These are phyloP conservation scores for Hemileccinum rubropunctum DNA, from an alignment of 768 basidiomycete species.

Conservation along the genomic window DNA sequence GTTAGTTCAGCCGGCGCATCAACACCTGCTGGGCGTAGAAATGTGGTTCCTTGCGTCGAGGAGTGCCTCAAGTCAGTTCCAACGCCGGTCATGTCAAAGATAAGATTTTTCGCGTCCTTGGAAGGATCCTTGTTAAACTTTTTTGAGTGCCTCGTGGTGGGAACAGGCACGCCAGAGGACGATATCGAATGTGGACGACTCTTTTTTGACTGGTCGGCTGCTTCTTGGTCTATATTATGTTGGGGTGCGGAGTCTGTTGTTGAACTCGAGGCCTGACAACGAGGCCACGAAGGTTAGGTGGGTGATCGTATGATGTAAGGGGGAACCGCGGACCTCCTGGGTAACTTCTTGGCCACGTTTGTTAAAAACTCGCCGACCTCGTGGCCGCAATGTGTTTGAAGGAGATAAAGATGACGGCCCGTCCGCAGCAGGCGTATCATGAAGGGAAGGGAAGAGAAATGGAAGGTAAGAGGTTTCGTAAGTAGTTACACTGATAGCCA, in stretches of 20 bases:
- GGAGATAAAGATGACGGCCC: slow-evolving; percentile 20
- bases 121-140: slow-evolving; percentile 19
- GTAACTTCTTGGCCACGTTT: slow-evolving; percentile 48
- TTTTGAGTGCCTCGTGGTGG: slow-evolving; percentile 14
- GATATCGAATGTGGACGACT: slow-evolving; percentile 24
- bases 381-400: slow-evolving; percentile 27
- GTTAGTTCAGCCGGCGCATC: slow-evolving; percentile 15
- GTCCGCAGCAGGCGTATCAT: slow-evolving; percentile 23
- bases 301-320: slow-evolving; percentile 18
- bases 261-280: slow-evolving; percentile 19
- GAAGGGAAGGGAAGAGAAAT: slow-evolving; percentile 51
- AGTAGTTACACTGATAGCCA: slow-evolving; percentile 33
- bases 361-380: slow-evolving; percentile 53
- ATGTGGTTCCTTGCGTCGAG: slow-evolving; percentile 11
- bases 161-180: slow-evolving; percentile 6
- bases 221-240: slow-evolving; percentile 15
- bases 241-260: slow-evolving; percentile 5
- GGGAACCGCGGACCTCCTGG: slow-evolving; percentile 21
- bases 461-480: slow-evolving; percentile 67
- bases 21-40: slow-evolving; percentile 23
- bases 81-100: slow-evolving; percentile 47
- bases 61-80: slow-evolving; percentile 47
- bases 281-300: slow-evolving; percentile 14
- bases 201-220: slow-evolving; percentile 22
- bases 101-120: slow-evolving; percentile 43